phyloP scores from a whole-genome alignment of 768 basidiomycete genomes.

The Lactifluus rugatus region DNA sequence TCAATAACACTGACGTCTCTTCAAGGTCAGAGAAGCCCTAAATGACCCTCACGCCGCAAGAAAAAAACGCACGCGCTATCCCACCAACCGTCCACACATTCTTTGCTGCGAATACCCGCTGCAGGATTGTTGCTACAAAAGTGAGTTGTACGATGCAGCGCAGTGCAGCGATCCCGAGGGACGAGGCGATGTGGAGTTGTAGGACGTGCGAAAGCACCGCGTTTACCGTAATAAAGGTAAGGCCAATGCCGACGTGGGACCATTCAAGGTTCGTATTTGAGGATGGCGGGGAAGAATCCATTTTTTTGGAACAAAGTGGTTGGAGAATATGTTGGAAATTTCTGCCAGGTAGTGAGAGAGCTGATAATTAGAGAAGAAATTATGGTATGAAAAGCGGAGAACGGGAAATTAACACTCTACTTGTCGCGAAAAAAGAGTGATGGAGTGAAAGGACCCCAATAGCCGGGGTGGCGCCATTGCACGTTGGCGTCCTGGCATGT shows the following conservation, averaged over 20 bases:
- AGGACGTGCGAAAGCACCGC: conserved; percentile 53
- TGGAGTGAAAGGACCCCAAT: too few species aligned
- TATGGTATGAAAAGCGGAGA: too few species aligned
- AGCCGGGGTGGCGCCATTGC: too few species aligned
- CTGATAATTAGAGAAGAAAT: too few species aligned
- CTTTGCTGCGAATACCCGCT: conserved; percentile 65
- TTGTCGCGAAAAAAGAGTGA: too few species aligned
- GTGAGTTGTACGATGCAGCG: conserved; percentile 74
- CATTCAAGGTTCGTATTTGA: conserved; percentile 39
- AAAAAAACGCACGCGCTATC: conserved; percentile 50
- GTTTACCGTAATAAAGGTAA: conserved; percentile 69
- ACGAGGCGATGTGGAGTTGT: conserved; percentile 57
- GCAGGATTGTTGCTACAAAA: conserved; percentile 58
- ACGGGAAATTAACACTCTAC: too few species aligned
- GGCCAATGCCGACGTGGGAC: conserved; percentile 66
- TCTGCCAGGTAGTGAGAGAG: too few species aligned
- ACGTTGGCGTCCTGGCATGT: too few species aligned
- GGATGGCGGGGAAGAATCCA: conserved; percentile 25
- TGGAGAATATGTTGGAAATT: too few species aligned
- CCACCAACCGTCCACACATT: conserved; percentile 66
- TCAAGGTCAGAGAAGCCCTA: not conserved
- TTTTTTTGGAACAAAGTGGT: too few species aligned
- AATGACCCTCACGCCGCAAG: not conserved
- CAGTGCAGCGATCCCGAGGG: conserved; percentile 57
- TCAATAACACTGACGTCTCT: conserved; percentile 45